phyloP scores from a whole-genome alignment of 495 filamentous ascomycete genomes.

The Aspergillus hancockii region DNA sequence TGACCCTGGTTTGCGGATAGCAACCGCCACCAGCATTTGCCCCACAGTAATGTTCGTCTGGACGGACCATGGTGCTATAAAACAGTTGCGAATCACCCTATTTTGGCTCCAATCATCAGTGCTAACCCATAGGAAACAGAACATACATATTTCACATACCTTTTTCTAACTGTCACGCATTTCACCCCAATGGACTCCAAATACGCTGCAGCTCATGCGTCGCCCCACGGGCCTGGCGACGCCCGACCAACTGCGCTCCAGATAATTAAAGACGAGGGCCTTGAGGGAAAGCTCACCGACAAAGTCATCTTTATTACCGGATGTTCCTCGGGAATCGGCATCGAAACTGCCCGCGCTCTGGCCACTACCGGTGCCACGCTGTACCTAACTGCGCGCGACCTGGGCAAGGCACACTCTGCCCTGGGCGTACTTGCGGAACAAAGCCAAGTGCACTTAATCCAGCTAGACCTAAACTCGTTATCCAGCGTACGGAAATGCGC shows the following conservation, averaged over 20 bases:
- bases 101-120: no score
- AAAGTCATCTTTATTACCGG: constrained; percentile 56
- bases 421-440: constrained; percentile 28
- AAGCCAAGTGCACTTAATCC: constrained; percentile 8
- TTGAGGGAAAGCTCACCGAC: constrained; percentile 36
- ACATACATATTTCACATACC: no score
- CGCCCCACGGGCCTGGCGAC: no score
- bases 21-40: no score
- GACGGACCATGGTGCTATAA: no score
- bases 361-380: constrained; percentile 49
- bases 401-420: constrained; percentile 33
- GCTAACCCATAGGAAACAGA: no score
- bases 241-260: constrained; percentile 47
- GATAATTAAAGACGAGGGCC: constrained; percentile 48
- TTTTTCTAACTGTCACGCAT: no score
- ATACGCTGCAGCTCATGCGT: no score
- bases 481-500: constrained; percentile 42
- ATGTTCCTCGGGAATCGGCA: constrained; percentile 50
- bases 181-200: no score
- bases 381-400: constrained; percentile 44
- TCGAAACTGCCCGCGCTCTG: constrained; percentile 50
- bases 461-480: constrained; percentile 47
- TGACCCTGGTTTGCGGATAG: no score
- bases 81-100: no score
- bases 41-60: no score